phyloP scores from a whole-genome alignment of 495 filamentous ascomycete genomes.

The Penicillium nucicola region DNA sequence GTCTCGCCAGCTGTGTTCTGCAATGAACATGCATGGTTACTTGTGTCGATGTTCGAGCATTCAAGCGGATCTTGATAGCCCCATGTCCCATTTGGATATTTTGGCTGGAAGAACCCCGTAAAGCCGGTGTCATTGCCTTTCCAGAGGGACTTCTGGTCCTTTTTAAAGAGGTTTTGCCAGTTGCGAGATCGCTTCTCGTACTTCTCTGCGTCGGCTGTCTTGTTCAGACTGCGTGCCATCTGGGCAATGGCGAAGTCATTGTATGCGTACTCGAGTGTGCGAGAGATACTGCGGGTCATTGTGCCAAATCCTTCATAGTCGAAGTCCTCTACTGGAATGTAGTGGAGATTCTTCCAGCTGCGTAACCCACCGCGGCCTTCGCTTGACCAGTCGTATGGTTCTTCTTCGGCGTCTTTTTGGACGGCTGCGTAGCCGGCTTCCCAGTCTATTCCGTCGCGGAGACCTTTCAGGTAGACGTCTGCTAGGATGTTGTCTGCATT shows the following conservation, averaged over 20 bases:
- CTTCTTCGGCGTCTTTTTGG: constrained; percentile 63
- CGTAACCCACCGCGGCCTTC: constrained; percentile 71
- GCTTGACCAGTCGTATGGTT: constrained; percentile 65
- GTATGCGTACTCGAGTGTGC: constrained; percentile 67
- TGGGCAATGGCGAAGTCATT: constrained; percentile 67
- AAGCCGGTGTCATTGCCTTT: constrained; percentile 47
- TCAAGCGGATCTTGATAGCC: constrained; percentile 53
- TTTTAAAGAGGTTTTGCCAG: constrained; percentile 71
- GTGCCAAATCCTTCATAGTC: constrained; percentile 71
- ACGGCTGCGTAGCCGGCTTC: constrained; percentile 64
- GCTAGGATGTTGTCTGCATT: constrained; percentile 74
- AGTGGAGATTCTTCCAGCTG: constrained; percentile 65
- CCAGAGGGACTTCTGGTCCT: constrained; percentile 45
- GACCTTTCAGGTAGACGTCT: constrained; percentile 71
- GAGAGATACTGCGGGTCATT: constrained; percentile 64
- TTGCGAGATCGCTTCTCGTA: constrained; percentile 60
- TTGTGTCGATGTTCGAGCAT: constrained; percentile 43
- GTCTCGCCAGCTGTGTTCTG: constrained; percentile 49
- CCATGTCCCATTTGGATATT: constrained; percentile 56
- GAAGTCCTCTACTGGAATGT: constrained; percentile 68
- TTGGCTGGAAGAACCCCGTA: constrained; percentile 66
- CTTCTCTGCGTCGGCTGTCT: constrained; percentile 50
- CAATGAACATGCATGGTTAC: constrained; percentile 61
- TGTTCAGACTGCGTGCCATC: constrained; percentile 53
- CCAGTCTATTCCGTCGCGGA: constrained; percentile 63